Evolutionary conservation across 352 stramenopile genomes (phyloP).

Genomic region (Pythium rishiriense): DNA sequence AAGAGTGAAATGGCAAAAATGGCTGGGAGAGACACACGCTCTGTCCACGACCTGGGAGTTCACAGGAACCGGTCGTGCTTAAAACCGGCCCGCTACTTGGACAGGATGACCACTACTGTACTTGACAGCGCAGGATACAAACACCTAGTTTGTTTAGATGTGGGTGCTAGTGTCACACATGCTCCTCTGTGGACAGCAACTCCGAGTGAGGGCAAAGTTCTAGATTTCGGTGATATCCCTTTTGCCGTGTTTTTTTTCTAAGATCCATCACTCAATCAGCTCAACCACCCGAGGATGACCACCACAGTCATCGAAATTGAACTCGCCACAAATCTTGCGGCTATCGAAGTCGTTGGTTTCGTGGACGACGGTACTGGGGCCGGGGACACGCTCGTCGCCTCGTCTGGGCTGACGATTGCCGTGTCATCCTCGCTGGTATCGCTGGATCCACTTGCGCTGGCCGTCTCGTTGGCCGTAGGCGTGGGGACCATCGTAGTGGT

Average conservation of each 20-base stretch:
- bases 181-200: no score
- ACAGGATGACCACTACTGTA: neutral
- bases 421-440: neutral
- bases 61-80: no score
- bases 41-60: neutral
- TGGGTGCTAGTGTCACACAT: slow-evolving; percentile 3
- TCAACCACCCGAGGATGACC: neutral
- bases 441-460: neutral
- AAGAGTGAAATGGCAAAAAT: neutral
- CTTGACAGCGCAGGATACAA: neutral
- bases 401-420: neutral
- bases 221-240: no score
- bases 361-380: neutral
- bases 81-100: neutral
- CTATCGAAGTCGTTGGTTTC: neutral
- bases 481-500: neutral
- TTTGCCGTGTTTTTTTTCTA: no score
- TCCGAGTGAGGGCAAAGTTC: no score
- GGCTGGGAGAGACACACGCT: neutral
- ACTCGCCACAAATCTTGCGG: neutral
- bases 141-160: neutral
- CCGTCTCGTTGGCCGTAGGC: neutral
- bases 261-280: neutral
- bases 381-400: no score
- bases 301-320: neutral